Evolutionary conservation across 805 yeast species (phyloP).

Genomic region (Ogataea nitratoaversa): DNA sequence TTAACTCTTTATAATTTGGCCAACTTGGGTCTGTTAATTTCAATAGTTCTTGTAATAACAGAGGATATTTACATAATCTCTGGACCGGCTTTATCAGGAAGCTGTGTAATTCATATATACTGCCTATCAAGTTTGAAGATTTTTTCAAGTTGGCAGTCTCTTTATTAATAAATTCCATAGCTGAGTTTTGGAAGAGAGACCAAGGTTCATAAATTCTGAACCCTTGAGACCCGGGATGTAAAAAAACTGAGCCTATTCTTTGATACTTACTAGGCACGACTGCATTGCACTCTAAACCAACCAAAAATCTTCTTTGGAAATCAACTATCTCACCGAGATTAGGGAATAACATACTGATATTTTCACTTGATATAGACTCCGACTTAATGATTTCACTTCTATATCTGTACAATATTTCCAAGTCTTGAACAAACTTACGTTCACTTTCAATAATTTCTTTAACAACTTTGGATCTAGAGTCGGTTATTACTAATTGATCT

Average conservation of each 20-base stretch:
- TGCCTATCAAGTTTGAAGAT: constrained; percentile 62
- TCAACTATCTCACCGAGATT: constrained; percentile 79
- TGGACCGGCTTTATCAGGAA: constrained; percentile 92
- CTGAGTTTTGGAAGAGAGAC: constrained; percentile 86
- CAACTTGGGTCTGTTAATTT: constrained; percentile 54
- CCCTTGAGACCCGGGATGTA: constrained; percentile 73
- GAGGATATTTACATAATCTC: constrained; percentile 91
- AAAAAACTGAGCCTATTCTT: constrained; percentile 83
- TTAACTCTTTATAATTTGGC: constrained; percentile 62
- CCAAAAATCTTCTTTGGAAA: constrained; percentile 83
- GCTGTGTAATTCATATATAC: constrained; percentile 84
- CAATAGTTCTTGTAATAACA: constrained; percentile 69
- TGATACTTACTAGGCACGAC: constrained; percentile 69
- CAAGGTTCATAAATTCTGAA: constrained; percentile 91
- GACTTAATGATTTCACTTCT: constrained; percentile 61
- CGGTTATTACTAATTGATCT: constrained; percentile 35
- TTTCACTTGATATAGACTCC: constrained; percentile 72
- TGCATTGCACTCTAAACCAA: constrained; percentile 86
- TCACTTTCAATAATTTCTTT: constrained; percentile 86
- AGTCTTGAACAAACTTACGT: constrained; percentile 86
- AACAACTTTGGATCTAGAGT: constrained; percentile 71
- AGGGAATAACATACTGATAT: constrained; percentile 78
- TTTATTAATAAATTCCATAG: constrained; percentile 70
- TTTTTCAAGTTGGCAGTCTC: constrained; percentile 55
- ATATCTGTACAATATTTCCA: constrained; percentile 69